phyloP scores from a whole-genome alignment of 768 basidiomycete species.

The Hemileccinum rubropunctum region DNA sequence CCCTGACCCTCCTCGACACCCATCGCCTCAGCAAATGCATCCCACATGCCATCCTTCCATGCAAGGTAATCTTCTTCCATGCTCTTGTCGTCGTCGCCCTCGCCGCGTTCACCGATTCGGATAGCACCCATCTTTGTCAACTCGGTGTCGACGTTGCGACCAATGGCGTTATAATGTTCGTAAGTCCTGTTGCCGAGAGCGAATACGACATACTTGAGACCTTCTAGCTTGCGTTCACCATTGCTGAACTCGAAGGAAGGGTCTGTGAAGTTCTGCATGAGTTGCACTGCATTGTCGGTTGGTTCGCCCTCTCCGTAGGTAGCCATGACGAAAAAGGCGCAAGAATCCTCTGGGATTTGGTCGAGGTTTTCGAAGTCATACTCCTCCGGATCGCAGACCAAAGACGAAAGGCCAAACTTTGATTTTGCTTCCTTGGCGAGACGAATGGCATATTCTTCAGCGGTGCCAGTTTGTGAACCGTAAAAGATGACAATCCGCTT shows the following conservation, averaged over 20 bases:
- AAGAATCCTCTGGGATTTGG: slow-evolving; percentile 80
- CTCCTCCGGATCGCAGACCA: slow-evolving; percentile 98
- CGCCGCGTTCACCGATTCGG: slow-evolving; percentile 86
- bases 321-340: slow-evolving; percentile 93
- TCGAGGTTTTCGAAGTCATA: slow-evolving; percentile 98
- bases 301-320: slow-evolving; percentile 99
- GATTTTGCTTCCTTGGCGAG: slow-evolving; percentile 97
- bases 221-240: slow-evolving; percentile 70
- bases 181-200: slow-evolving; percentile 92
- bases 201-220: slow-evolving; percentile 94
- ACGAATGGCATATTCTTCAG: slow-evolving; percentile 97
- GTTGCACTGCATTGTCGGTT: slow-evolving; percentile 93
- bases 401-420: slow-evolving; percentile 91
- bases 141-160: slow-evolving; percentile 69
- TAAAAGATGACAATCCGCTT: slow-evolving; percentile 97
- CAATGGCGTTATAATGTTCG: slow-evolving; percentile 94
- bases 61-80: slow-evolving; percentile 99
- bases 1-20: slow-evolving; percentile 95
- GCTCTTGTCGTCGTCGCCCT: slow-evolving; percentile 98
- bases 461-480: slow-evolving; percentile 97
- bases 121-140: slow-evolving; percentile 77
- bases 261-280: slow-evolving; percentile 91
- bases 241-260: slow-evolving; percentile 84
- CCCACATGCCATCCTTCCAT: slow-evolving; percentile 99
- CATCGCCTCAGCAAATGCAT: slow-evolving; percentile 76